phyloP scores from a whole-genome alignment of 2,329 filamentous ascomycete species.

The Cyphellophora attinorum region DNA sequence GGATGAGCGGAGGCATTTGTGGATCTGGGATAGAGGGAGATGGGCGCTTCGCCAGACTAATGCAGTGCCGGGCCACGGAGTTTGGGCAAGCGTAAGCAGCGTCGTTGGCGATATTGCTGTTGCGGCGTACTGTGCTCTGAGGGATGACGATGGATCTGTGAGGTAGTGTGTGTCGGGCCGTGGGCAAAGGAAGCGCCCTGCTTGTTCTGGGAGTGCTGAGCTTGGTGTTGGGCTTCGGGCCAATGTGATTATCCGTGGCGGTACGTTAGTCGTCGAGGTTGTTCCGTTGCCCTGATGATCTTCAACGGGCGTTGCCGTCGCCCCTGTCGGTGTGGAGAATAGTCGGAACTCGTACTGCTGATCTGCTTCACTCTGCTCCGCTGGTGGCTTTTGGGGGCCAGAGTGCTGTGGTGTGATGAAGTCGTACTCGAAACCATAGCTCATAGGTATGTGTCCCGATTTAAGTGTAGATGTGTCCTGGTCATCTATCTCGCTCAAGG shows the following conservation, averaged over 20 bases:
- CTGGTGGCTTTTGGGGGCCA: not conserved
- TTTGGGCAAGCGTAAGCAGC: slow-evolving; percentile 5
- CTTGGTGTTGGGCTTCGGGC: not conserved
- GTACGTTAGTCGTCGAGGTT: slow-evolving; percentile 6
- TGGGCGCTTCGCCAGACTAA: slow-evolving; percentile 14
- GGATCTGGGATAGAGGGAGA: not conserved
- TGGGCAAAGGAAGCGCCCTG: slow-evolving; percentile 7
- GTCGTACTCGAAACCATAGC: slow-evolving; percentile 18
- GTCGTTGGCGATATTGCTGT: slow-evolving; percentile 9
- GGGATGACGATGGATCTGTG: slow-evolving; percentile 9
- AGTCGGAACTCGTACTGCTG: slow-evolving; percentile 15
- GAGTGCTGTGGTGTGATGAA: slow-evolving; percentile 8
- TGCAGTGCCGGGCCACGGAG: slow-evolving; percentile 13
- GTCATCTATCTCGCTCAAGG: not conserved
- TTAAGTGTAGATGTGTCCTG: not conserved
- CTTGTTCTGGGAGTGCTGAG: slow-evolving; percentile 2
- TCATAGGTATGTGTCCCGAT: not conserved
- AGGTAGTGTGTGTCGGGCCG: slow-evolving; percentile 13
- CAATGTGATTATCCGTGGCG: slow-evolving; percentile 1
- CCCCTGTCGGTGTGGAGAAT: slow-evolving; percentile 5
- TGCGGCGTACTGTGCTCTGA: slow-evolving; percentile 8
- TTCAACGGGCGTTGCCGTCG: slow-evolving; percentile 3
- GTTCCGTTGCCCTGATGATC: too few relatives aligned
- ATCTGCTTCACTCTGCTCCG: slow-evolving; percentile 7
- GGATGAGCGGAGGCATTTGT: not conserved